phyloP scores from a whole-genome alignment of 2,329 filamentous ascomycete species.

The Arthrobotrys sinensis region DNA sequence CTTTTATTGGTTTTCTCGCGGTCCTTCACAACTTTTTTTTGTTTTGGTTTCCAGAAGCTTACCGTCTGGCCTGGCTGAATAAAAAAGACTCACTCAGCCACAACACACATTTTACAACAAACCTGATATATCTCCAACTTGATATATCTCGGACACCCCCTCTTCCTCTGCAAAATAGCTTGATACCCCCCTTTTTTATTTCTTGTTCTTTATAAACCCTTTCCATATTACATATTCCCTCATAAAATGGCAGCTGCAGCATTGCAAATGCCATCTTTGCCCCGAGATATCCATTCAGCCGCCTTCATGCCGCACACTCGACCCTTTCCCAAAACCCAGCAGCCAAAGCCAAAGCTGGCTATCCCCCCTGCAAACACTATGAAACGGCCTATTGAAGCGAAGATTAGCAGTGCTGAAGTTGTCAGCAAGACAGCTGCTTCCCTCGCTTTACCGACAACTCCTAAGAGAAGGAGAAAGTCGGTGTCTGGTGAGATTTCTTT shows the following conservation, averaged over 20 bases:
- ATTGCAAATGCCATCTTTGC: slow-evolving; percentile 57
- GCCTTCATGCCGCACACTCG: slow-evolving; percentile 53
- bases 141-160: slow-evolving; percentile 43
- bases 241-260: slow-evolving; percentile 59
- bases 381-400: slow-evolving; percentile 40
- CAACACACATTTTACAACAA: slow-evolving; percentile 56
- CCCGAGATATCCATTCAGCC: slow-evolving; percentile 48
- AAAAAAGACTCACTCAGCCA: slow-evolving; percentile 31
- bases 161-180: slow-evolving; percentile 9
- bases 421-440: slow-evolving; percentile 45
- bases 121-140: slow-evolving; percentile 34
- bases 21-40: slow-evolving; percentile 3
- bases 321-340: slow-evolving; percentile 37
- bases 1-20: slow-evolving; percentile 20
- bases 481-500: slow-evolving; percentile 49
- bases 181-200: slow-evolving; percentile 1
- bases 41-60: slow-evolving; percentile 11
- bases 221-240: slow-evolving; percentile 14
- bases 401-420: slow-evolving; percentile 32
- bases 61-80: slow-evolving; percentile 19
- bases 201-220: slow-evolving; percentile 20
- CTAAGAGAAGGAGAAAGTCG: slow-evolving; percentile 53
- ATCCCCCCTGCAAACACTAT: slow-evolving; percentile 46
- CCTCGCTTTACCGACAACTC: slow-evolving; percentile 35
- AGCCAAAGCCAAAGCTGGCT: slow-evolving; percentile 54